Base-by-base conservation (phyloP, 2,329 filamentous ascomycete species). In the Aspergillus sp. region DNA sequence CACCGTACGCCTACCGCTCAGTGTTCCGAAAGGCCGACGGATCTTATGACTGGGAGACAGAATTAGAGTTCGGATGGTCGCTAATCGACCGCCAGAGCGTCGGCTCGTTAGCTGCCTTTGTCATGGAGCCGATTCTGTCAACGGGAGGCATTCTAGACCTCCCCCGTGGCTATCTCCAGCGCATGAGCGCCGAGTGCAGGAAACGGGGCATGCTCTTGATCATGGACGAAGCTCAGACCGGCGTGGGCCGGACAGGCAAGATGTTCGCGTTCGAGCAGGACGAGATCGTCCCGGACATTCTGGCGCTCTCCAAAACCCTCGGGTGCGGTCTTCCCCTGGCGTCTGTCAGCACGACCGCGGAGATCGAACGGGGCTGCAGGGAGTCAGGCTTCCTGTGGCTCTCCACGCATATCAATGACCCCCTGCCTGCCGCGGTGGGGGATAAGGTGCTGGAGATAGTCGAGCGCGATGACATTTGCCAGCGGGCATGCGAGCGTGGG, bases 391-490 rank as follows among this genome's bases (percentile, higher is more conserved):
- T 67, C 42, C 57, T 72, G 12, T 78, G 72, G 46, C 69, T 74
- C 41, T 79, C 74, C 0, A 80, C 75, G 0, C 76, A 79, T 42
- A 54, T 77, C 30, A 78, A 80, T 41, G 75, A 80, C 40, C 74
- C 75, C 0, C 53, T 79, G 1, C 67, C 74, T 0, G 72, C 72
- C 0, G 71, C 74, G 0, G 72, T 79, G 1, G 74, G 74, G 1
- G 61, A 71, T 39, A 78, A 78, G 45, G 74, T 78, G 2, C 61
- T 80, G 1, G 73, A 79, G 37, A 73, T 78, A 8, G 71, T 80
- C 1, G 58, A 71, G 13, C 60, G 74, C 1, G 74, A 79, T 39
- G 55, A 64, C 13, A 55, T 80, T 7, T 66, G 71, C 12, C 52
- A 56, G 37, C 59, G 63, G 2, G 65, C 72, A 4, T 49, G 56